Base-by-base conservation (phyloP, 2,329 filamentous ascomycete genomes). In the Neocatenulostroma microsporum region DNA sequence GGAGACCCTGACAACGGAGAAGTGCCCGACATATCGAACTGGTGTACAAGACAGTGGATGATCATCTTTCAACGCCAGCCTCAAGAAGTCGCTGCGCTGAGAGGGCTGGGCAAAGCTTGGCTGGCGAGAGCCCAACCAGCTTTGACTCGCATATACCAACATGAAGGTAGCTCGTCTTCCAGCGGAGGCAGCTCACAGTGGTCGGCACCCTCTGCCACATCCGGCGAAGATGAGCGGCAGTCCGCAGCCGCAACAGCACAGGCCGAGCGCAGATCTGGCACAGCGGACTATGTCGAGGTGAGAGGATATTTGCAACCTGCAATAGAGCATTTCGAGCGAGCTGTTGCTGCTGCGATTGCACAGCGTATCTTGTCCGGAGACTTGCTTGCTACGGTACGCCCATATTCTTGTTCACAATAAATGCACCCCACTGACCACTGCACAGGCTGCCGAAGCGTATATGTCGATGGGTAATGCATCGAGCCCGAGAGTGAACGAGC, bases 401-500 rank as follows among this genome's bases (percentile, higher is more conserved):
- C n/a, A n/a, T 56, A 12, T n/a, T 12, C n/a, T n/a, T n/a, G n/a
- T n/a, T n/a, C 11, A 18, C 19, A 21, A 21, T 20, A 15, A 11
- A 34, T 37, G n/a, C 18, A 42, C 14, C 4, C 11, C 17, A 15
- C 26, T 33, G 27, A 36, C 21, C 26, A 21, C 12, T 26, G 15
- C 26, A 42, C 42, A 70, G 67, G 62, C 69, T 21, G 69, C 70
- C 14, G 69, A 73, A 55, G 65, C 69, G 21, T 64, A 64, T 40
- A 73, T 73, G 64, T 71, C 65, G 36, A 49, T 73, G 12, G 69
- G 69, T 11, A 73, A 72, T 37, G 67, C 70, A 2, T 68, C 66
- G 3, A 63, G 62, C 15, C 51, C 62, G 7, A 60, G 64, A 23
- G 49, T 53, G 25, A 69, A 69, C 40, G 58, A 67, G 43, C 54